Evolutionary conservation across 1,284 basidiomycete genomes (phyloP).

Genomic region (Gymnopus androsaceus): DNA sequence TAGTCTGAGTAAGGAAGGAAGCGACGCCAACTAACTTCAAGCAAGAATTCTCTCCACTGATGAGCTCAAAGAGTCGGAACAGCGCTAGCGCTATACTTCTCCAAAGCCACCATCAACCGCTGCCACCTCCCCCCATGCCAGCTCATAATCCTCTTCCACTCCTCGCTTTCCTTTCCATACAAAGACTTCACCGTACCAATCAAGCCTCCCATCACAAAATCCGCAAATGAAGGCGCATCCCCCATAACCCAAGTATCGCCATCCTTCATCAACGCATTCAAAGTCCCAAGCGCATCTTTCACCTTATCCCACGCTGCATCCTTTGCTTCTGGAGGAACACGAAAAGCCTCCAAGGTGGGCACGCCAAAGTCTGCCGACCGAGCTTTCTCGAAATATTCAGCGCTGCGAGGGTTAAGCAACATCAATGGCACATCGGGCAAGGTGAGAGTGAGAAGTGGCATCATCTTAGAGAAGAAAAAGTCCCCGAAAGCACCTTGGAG

Average conservation of each 20-base stretch:
- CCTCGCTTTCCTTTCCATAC: conserved; percentile 9
- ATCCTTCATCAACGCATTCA: conserved; percentile 29
- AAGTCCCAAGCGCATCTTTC: conserved; percentile 25
- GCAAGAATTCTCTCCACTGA: too few species aligned
- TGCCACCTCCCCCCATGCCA: conserved; percentile 16
- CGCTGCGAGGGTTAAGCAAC: conserved; percentile 32
- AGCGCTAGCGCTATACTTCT: conserved; percentile 1
- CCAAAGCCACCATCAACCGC: conserved; percentile 2
- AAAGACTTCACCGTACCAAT: conserved; percentile 6
- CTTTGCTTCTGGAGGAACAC: conserved; percentile 24
- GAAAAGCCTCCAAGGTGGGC: conserved; percentile 35
- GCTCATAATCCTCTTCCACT: conserved; percentile 12
- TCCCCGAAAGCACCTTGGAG: conserved; percentile 35
- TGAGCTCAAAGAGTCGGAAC: not conserved
- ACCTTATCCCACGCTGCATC: conserved; percentile 27
- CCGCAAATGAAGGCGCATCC: conserved; percentile 9
- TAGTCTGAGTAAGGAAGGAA: too few species aligned
- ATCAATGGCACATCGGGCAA: conserved; percentile 21
- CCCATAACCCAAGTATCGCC: conserved; percentile 29
- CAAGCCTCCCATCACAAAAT: conserved; percentile 10
- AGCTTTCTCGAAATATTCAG: conserved; percentile 33
- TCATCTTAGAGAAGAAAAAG: conserved; percentile 22
- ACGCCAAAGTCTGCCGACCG: conserved; percentile 29
- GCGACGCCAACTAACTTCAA: too few species aligned
- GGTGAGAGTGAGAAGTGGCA: conserved; percentile 23